A percentile compares a stretch with the other conserved stretches of the same genome.
Conservation (phyloP, 345 rosid species). For the Gossypioides kirkii region DNA sequence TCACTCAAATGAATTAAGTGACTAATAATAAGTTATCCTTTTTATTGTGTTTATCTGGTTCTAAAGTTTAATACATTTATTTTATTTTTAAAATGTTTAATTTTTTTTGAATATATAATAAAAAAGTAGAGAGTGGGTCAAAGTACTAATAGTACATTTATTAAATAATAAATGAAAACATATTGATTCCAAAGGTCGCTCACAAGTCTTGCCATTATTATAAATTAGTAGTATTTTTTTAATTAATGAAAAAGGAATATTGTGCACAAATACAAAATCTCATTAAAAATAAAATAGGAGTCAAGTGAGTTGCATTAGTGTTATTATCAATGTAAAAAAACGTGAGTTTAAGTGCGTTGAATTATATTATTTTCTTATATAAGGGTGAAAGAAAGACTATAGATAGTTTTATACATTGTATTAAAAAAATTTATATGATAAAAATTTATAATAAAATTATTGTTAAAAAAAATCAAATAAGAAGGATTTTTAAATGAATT, state of each 20-base stretch:
- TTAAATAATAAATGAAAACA: not conserved
- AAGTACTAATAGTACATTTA: not conserved
- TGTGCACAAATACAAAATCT: not conserved
- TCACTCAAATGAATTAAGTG: too few species aligned
- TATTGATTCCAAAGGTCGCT: not conserved
- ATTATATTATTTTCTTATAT: too few species aligned
- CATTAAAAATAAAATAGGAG: not conserved
- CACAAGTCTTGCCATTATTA: not conserved
- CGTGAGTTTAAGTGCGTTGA: too few species aligned
- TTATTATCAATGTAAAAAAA: too few species aligned
- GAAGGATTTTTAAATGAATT: not conserved
- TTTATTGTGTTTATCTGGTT: too few species aligned
- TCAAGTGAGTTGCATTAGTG: too few species aligned
- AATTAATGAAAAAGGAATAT: not conserved
- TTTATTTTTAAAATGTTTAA: not conserved
- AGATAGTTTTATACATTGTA: too few species aligned
- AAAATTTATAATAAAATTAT: too few species aligned
- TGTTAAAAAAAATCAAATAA: not conserved
- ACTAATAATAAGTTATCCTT: too few species aligned
- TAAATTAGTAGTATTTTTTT: not conserved
- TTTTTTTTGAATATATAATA: not conserved
- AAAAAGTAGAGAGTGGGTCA: not conserved
- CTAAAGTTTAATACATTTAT: not conserved
- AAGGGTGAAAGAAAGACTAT: accelerated
- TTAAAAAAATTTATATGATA: too few species aligned